Percentiles rank a stretch among this genome's conserved stretches.
Conservation (phyloP, 305 asterid genomes). For the Fraxinus greggii region DNA sequence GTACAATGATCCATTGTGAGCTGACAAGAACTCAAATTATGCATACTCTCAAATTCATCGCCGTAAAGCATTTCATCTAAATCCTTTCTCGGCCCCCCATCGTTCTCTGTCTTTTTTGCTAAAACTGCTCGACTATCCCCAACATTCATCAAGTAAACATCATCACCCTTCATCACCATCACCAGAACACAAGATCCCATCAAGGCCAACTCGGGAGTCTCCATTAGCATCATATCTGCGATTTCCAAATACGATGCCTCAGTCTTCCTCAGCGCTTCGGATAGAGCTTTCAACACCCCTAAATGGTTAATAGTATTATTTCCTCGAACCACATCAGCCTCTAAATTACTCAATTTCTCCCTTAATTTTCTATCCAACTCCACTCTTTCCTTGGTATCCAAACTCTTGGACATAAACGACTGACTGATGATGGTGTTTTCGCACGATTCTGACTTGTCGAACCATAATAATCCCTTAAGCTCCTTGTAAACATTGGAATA, state of each 20-base stretch:
- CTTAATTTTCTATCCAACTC: conserved; percentile 46
- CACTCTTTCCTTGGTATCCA: conserved; percentile 45
- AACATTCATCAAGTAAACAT: conserved; percentile 80
- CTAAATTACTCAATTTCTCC: conserved; percentile 47
- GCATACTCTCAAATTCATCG: conserved; percentile 52
- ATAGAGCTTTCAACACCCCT: conserved; percentile 55
- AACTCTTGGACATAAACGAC: conserved; percentile 40
- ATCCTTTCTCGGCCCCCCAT: conserved; percentile 39
- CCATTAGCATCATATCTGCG: conserved; percentile 66
- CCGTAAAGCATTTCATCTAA: conserved; percentile 50
- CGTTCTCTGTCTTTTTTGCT: conserved; percentile 45
- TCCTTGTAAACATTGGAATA: conserved; percentile 68
- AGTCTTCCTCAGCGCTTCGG: conserved; percentile 72
- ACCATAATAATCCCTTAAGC: conserved; percentile 65
- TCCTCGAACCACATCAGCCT: conserved; percentile 35
- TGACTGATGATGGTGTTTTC: conserved; percentile 20
- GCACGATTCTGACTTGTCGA: conserved; percentile 43
- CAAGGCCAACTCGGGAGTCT: conserved; percentile 78
- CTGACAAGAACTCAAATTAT: conserved; percentile 51
- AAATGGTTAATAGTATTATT: conserved; percentile 34
- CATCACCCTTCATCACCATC: conserved; percentile 84
- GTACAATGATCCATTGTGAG: conserved; percentile 85
- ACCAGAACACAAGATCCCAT: conserved; percentile 92
- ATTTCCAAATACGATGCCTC: conserved; percentile 70
- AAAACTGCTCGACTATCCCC: conserved; percentile 88